Evolutionary conservation across 2,329 filamentous ascomycete genomes (phyloP).

Genomic region (Lachnellula willkommii): DNA sequence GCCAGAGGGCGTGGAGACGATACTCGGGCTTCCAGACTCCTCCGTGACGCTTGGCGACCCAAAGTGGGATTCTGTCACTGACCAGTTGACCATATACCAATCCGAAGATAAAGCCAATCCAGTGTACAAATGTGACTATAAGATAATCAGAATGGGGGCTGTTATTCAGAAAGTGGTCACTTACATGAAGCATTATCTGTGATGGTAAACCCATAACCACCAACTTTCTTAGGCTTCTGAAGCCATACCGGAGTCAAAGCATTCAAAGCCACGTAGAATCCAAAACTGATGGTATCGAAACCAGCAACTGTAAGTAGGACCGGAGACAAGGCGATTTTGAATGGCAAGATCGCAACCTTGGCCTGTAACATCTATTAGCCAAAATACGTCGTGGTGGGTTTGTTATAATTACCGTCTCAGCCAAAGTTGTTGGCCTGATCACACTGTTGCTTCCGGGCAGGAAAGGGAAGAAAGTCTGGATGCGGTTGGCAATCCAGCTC

Average conservation of each 20-base stretch:
- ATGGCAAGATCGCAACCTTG: slow-evolving; percentile 19
- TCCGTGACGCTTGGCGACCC: slow-evolving; percentile 9
- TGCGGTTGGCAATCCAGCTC: slow-evolving; percentile 24
- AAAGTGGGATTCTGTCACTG: slow-evolving; percentile 37
- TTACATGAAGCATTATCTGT: slow-evolving; percentile 34
- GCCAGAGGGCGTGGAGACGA: slow-evolving; percentile 32
- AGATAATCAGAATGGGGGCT: background rate
- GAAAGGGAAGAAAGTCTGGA: slow-evolving; percentile 30
- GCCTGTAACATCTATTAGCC: slow-evolving; percentile 3
- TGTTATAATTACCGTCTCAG: slow-evolving; percentile 9
- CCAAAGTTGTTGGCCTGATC: slow-evolving; percentile 7
- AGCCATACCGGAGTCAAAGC: slow-evolving; percentile 30
- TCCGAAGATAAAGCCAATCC: slow-evolving; percentile 36
- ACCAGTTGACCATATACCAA: slow-evolving; percentile 34
- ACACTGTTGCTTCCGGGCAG: slow-evolving; percentile 15
- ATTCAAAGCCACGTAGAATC: slow-evolving; percentile 24
- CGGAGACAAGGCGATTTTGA: slow-evolving; percentile 31
- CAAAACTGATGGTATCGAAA: slow-evolving; percentile 26
- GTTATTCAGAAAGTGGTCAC: background rate
- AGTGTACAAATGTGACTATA: slow-evolving; percentile 37
- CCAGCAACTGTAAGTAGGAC: slow-evolving; percentile 36
- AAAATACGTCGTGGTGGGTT: background rate
- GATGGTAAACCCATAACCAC: slow-evolving; percentile 40
- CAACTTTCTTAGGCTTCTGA: slow-evolving; percentile 32
- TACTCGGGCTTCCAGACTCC: slow-evolving; percentile 37